Evolutionary conservation across 1,284 basidiomycete species (phyloP).

Genomic region (Xerocomus alliaceus): DNA sequence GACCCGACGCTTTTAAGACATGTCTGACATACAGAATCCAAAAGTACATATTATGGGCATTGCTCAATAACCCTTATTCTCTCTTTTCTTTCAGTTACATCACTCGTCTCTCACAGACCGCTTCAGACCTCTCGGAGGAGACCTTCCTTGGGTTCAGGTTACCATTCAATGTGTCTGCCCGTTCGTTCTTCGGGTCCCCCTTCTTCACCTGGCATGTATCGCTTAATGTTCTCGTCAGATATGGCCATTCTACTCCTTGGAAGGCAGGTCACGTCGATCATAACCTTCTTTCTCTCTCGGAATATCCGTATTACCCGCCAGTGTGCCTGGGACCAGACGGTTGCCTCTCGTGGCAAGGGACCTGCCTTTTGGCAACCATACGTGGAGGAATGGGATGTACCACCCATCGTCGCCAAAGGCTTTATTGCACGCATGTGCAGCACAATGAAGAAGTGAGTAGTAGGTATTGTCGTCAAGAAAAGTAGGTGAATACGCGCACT

Average conservation of each 20-base stretch:
- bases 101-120: constrained; percentile 29
- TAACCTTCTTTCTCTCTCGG: constrained; percentile 79
- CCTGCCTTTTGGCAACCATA: constrained; percentile 86
- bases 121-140: constrained; percentile 67
- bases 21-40: constrained; percentile 70
- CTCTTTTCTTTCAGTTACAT: constrained; percentile 22
- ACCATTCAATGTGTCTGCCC: constrained; percentile 68
- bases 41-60: constrained; percentile 63
- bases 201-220: neutral
- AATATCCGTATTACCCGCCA: constrained; percentile 81
- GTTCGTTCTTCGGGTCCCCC: constrained; percentile 46
- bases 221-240: constrained; percentile 54
- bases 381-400: constrained; percentile 84
- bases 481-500: constrained; percentile 48
- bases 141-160: constrained; percentile 67
- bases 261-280: constrained; percentile 73
- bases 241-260: constrained; percentile 77
- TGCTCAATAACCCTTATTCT: constrained; percentile 63
- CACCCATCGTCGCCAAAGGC: constrained; percentile 56
- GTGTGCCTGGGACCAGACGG: constrained; percentile 81
- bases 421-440: constrained; percentile 45
- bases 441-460: constrained; percentile 56
- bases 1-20: constrained; percentile 48
- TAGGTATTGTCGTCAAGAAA: constrained; percentile 56
- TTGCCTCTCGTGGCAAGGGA: constrained; percentile 79